These are phyloP conservation scores for Sarcocystis neurona DNA, from an alignment of 169 alveolate species.

Conservation along the genomic window DNA sequence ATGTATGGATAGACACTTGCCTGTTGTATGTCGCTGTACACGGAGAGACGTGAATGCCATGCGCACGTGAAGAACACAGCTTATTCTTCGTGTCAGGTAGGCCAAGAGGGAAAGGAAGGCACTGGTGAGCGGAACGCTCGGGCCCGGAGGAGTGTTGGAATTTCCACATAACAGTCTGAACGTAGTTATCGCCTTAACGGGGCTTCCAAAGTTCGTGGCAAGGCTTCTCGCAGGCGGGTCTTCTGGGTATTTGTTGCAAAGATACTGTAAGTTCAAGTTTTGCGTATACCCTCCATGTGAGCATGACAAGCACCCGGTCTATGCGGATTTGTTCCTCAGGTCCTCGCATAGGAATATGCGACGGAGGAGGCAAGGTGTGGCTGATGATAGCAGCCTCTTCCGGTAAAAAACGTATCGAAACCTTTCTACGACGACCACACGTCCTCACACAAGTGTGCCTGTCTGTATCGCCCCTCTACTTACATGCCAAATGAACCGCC, in stretches of 20 bases:
- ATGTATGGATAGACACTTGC: too few species aligned
- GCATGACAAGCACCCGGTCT: not conserved
- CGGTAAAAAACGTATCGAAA: not conserved
- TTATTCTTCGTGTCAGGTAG: constrained; percentile 9
- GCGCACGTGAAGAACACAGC: too few species aligned
- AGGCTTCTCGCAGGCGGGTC: constrained; percentile 56
- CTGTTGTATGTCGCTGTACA: too few species aligned
- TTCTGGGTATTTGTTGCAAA: constrained; percentile 48
- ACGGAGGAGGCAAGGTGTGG: constrained; percentile 43
- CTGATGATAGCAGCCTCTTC: constrained; percentile 12
- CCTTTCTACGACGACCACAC: too few species aligned
- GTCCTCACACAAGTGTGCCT: too few species aligned
- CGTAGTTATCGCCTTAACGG: constrained; percentile 48
- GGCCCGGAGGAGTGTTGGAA: not conserved
- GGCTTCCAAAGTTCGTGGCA: constrained; percentile 40
- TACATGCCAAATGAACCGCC: too few species aligned
- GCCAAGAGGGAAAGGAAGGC: constrained; percentile 52
- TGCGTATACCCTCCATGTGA: not conserved
- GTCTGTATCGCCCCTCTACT: too few species aligned
- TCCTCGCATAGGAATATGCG: constrained; percentile 39
- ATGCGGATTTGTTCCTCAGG: constrained; percentile 2
- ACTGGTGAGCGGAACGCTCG: constrained; percentile 9
- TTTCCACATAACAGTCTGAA: not conserved
- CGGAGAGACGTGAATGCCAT: too few species aligned
- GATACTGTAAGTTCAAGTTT: constrained; percentile 2